Evolutionary conservation across 495 filamentous ascomycete species (phyloP).

Genomic region (Lophiostoma macrostomum): DNA sequence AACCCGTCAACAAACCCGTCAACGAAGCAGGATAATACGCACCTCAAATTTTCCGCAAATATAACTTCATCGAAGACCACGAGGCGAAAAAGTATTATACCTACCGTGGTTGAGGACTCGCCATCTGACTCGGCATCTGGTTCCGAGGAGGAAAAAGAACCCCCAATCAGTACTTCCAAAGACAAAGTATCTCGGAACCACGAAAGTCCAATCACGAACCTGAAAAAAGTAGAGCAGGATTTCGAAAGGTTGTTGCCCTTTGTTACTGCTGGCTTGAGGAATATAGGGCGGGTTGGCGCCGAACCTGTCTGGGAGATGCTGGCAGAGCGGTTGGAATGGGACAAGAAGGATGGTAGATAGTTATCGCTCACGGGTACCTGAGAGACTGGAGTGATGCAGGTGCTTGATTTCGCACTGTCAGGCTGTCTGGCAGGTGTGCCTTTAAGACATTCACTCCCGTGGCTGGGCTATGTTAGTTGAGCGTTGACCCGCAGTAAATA

Average conservation of each 20-base stretch:
- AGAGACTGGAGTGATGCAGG: not conserved
- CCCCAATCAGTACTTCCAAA: too few relatives aligned
- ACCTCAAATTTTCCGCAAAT: conserved; percentile 1
- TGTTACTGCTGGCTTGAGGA: conserved; percentile 47
- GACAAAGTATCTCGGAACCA: conserved; percentile 36
- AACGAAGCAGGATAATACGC: not conserved
- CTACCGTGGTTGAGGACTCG: conserved; percentile 22
- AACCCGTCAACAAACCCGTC: not conserved
- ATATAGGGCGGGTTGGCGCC: conserved; percentile 48
- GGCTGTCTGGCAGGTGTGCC: not conserved
- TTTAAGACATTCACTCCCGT: too few relatives aligned
- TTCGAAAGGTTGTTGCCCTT: conserved; percentile 47
- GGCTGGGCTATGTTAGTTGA: too few relatives aligned
- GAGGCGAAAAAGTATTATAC: conserved; percentile 18
- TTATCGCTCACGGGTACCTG: too few relatives aligned
- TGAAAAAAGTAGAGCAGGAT: conserved; percentile 43
- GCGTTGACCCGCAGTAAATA: too few relatives aligned
- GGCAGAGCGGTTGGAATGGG: conserved; percentile 48
- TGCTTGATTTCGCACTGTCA: not conserved
- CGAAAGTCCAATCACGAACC: not conserved
- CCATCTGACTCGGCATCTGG: conserved; percentile 15
- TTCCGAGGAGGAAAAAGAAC: conserved; percentile 10
- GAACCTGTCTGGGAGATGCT: conserved; percentile 52
- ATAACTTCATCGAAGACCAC: conserved; percentile 29
- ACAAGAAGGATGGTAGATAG: conserved; percentile 6